These are phyloP conservation scores for Penicillium sp. DNA, from an alignment of 2,329 filamentous ascomycete genomes.

Conservation along the genomic window DNA sequence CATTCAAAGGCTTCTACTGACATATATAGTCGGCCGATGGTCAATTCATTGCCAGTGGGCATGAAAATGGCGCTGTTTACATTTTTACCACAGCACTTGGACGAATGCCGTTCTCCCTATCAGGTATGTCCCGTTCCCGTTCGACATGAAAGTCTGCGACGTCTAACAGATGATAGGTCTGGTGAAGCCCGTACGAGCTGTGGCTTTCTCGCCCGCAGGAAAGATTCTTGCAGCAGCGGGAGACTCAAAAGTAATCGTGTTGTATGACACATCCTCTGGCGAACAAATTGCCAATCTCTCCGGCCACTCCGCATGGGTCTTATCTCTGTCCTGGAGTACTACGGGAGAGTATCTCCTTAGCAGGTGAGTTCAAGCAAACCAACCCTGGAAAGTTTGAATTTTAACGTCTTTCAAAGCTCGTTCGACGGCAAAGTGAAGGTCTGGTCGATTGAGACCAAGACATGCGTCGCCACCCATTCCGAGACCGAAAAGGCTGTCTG, in stretches of 20 bases:
- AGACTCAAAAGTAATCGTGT: constrained; percentile 78
- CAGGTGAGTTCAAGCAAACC: constrained; percentile 47
- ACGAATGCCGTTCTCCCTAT: constrained; percentile 76
- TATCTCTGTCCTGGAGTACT: constrained; percentile 85
- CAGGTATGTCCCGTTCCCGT: constrained; percentile 51
- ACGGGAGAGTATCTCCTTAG: constrained; percentile 88
- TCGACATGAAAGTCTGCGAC: neutral
- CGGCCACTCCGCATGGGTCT: constrained; percentile 80
- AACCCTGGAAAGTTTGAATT: neutral
- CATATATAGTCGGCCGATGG: constrained; percentile 60
- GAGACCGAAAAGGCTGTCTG: constrained; percentile 83
- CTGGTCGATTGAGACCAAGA: constrained; percentile 79
- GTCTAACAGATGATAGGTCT: constrained; percentile 55
- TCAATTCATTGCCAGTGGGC: constrained; percentile 80
- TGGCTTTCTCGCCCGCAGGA: constrained; percentile 81
- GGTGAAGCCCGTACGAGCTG: constrained; percentile 75
- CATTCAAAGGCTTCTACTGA: neutral
- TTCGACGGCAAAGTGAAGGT: constrained; percentile 95
- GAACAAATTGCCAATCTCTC: constrained; percentile 84
- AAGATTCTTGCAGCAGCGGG: constrained; percentile 84
- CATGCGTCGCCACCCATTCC: constrained; percentile 87
- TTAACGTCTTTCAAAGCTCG: constrained; percentile 45
- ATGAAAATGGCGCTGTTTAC: constrained; percentile 87
- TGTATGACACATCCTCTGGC: constrained; percentile 88
- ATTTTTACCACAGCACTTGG: constrained; percentile 92